Evolutionary conservation across 176 grass and related monocot species (phyloP).

Genomic region (Leersia perrieri): DNA sequence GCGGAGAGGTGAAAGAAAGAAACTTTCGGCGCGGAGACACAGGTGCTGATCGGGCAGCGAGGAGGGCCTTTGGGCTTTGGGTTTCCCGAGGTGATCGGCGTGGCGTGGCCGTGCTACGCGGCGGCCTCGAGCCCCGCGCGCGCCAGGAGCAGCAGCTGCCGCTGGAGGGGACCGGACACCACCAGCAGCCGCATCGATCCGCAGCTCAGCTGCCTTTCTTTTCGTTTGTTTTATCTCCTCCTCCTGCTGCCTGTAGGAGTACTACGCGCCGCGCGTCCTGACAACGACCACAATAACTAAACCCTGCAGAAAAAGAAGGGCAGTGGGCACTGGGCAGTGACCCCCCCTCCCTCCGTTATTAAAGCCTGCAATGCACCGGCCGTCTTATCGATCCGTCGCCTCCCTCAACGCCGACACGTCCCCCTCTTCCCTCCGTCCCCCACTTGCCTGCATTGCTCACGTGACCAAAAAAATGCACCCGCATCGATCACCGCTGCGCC

Average conservation of each 20-base stretch:
- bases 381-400: neutral
- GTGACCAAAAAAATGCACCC: neutral
- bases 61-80: neutral
- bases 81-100: constrained; percentile 12
- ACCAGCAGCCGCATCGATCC: neutral
- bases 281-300: constrained; percentile 49
- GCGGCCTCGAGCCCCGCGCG: constrained; percentile 54
- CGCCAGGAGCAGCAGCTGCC: too few relatives aligned
- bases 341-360: neutral
- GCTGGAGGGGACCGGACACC: constrained; percentile 36
- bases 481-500: too few relatives aligned
- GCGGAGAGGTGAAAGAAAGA: too few relatives aligned
- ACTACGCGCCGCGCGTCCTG: neutral
- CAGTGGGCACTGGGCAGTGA: too few relatives aligned
- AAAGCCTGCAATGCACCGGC: neutral
- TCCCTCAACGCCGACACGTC: constrained; percentile 39
- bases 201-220: neutral
- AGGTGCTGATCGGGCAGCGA: neutral
- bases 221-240: neutral
- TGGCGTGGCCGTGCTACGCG: too few relatives aligned
- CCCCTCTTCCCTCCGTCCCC: constrained; percentile 11
- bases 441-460: neutral
- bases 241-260: too few relatives aligned
- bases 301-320: constrained; percentile 14
- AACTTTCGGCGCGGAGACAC: constrained; percentile 9